phyloP scores from a whole-genome alignment of 2,329 filamentous ascomycete genomes.

The Colletotrichum eremochloae region DNA sequence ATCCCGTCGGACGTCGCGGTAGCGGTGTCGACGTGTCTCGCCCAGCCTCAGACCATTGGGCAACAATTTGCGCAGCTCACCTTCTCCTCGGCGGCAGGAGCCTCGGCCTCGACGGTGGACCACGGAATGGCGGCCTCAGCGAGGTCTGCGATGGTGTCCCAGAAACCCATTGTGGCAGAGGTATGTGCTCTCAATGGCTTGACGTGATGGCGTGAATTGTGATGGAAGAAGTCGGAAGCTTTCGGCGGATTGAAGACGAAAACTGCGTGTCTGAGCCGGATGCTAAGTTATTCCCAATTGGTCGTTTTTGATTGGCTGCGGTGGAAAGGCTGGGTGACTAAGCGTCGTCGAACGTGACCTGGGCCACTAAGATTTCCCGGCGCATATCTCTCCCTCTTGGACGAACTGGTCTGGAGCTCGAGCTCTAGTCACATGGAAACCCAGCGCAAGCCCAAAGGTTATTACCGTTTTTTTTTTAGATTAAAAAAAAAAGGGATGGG shows the following conservation, averaged over 20 bases:
- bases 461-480: no score
- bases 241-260: slow-evolving; percentile 49
- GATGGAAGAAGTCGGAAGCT: slow-evolving; percentile 56
- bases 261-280: slow-evolving; percentile 50
- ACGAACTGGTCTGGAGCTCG: slow-evolving; percentile 1
- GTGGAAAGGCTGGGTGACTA: slow-evolving; percentile 30
- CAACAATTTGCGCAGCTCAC: slow-evolving; percentile 53
- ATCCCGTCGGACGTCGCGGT: neutral
- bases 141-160: slow-evolving; percentile 74
- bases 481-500: no score
- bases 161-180: slow-evolving; percentile 73
- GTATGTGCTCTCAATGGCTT: slow-evolving; percentile 51
- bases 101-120: slow-evolving; percentile 75
- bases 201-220: slow-evolving; percentile 41
- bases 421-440: slow-evolving; percentile 22
- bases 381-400: neutral
- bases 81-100: slow-evolving; percentile 76
- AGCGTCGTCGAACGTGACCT: slow-evolving; percentile 11
- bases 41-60: slow-evolving; percentile 6
- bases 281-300: slow-evolving; percentile 64
- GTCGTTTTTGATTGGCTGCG: slow-evolving; percentile 60
- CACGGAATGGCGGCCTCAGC: slow-evolving; percentile 75
- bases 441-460: neutral
- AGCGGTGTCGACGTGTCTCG: neutral
- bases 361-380: neutral